Conservation (phyloP, 1,139 yeast species). For the Candida gigantensis region DNA sequence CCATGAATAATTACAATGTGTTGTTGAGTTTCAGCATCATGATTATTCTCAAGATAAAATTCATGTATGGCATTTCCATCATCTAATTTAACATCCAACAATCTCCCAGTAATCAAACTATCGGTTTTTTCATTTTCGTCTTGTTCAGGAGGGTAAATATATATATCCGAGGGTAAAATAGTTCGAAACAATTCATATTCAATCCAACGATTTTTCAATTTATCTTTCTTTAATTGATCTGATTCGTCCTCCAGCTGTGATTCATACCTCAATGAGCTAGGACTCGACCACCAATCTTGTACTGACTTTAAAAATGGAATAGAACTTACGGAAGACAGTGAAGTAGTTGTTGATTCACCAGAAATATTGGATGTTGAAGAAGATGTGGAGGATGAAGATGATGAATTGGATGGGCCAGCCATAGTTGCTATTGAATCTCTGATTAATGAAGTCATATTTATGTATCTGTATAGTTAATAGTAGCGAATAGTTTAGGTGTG, state of each 20-base stretch:
- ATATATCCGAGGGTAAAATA: conserved; percentile 33
- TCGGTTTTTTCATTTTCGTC: conserved; percentile 9
- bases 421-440: conserved; percentile 19
- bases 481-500: too few relatives aligned
- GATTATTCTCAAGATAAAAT: conserved; percentile 32
- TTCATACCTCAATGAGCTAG: conserved; percentile 6
- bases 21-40: conserved; percentile 18
- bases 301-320: conserved; percentile 31
- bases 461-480: too few relatives aligned
- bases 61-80: conserved; percentile 38
- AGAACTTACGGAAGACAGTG: conserved; percentile 17
- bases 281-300: conserved; percentile 41
- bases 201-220: conserved; percentile 26
- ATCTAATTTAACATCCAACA: conserved; percentile 35
- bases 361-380: conserved; percentile 3
- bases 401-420: conserved; percentile 13
- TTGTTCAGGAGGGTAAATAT: conserved; percentile 22
- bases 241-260: neutral
- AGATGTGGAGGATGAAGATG: conserved; percentile 9
- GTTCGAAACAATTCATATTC: conserved; percentile 41
- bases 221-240: conserved; percentile 26
- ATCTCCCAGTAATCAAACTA: conserved; percentile 19
- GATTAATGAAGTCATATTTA: conserved; percentile 17
- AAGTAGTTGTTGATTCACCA: conserved; percentile 1
- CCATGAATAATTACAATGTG: conserved; percentile 45